These are phyloP conservation scores for Daldinia vernicosa DNA, from an alignment of 495 filamentous ascomycete species.

Conservation along the genomic window DNA sequence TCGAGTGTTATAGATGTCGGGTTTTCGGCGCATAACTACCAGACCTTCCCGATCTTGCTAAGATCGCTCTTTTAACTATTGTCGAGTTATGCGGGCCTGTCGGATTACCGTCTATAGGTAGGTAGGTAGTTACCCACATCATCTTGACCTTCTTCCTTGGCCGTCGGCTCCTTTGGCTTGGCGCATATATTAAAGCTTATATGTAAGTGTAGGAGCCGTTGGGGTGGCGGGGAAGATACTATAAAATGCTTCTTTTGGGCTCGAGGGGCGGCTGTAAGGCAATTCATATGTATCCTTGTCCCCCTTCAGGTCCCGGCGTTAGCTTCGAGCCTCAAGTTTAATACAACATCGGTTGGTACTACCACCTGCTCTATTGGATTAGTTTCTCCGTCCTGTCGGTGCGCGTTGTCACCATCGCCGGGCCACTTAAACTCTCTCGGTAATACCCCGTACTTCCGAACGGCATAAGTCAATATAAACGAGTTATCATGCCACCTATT, in stretches of 20 bases:
- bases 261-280: constrained; percentile 17
- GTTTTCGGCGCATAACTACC: constrained; percentile 5
- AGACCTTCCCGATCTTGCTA: constrained; percentile 39
- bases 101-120: constrained; percentile 25
- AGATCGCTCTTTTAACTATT: constrained; percentile 17
- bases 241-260: constrained; percentile 18
- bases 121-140: constrained; percentile 17
- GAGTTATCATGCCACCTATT: not conserved
- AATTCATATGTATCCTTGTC: constrained; percentile 29
- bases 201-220: constrained; percentile 24
- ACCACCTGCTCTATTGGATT: constrained; percentile 38
- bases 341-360: constrained; percentile 30
- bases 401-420: constrained; percentile 10
- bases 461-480: constrained; percentile 4
- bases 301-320: constrained; percentile 14
- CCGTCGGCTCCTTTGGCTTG: constrained; percentile 26
- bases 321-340: constrained; percentile 38
- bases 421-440: constrained; percentile 22
- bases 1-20: constrained; percentile 16
- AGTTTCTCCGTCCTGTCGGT: constrained; percentile 25
- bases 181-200: constrained; percentile 14
- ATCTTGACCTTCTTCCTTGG: constrained; percentile 30
- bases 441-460: constrained; percentile 3
- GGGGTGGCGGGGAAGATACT: constrained; percentile 16
- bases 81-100: constrained; percentile 25